These are phyloP conservation scores for Aspergillus sp. DNA, from an alignment of 2,329 filamentous ascomycete species.

Conservation along the genomic window DNA sequence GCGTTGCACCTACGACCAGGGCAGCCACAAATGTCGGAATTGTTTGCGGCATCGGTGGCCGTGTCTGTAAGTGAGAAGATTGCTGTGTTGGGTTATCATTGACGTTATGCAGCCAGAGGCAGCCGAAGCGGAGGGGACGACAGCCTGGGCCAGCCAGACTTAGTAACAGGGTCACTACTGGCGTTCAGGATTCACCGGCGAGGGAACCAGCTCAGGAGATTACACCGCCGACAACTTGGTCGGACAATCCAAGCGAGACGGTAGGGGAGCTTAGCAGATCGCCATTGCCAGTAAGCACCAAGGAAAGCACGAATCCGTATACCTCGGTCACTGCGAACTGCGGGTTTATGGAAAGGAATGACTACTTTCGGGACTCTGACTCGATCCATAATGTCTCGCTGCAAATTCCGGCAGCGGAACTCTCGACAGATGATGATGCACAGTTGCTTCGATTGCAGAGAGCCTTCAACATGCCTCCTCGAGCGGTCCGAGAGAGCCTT, in stretches of 20 bases:
- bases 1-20: conserved; percentile 32
- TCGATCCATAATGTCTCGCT: not conserved
- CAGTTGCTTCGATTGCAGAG: conserved; percentile 31
- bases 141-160: not conserved
- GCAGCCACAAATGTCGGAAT: conserved; percentile 29
- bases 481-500: conserved; percentile 33
- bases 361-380: conserved; percentile 33
- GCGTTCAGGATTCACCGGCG: not conserved
- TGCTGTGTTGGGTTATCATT: not conserved
- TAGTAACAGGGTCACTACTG: not conserved
- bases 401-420: not conserved
- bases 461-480: conserved; percentile 34
- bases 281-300: not conserved
- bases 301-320: conserved; percentile 21
- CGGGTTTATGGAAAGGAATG: conserved; percentile 36
- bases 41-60: conserved; percentile 34
- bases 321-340: conserved; percentile 22
- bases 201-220: not conserved
- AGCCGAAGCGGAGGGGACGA: not conserved
- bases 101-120: not conserved
- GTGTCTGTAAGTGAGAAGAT: conserved; percentile 27
- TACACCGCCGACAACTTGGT: not conserved
- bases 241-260: not conserved
- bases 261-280: not conserved
- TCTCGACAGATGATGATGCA: conserved; percentile 29